These are phyloP conservation scores for Plasmodium coatneyi DNA, from an alignment of 169 alveolate genomes.

Conservation along the genomic window DNA sequence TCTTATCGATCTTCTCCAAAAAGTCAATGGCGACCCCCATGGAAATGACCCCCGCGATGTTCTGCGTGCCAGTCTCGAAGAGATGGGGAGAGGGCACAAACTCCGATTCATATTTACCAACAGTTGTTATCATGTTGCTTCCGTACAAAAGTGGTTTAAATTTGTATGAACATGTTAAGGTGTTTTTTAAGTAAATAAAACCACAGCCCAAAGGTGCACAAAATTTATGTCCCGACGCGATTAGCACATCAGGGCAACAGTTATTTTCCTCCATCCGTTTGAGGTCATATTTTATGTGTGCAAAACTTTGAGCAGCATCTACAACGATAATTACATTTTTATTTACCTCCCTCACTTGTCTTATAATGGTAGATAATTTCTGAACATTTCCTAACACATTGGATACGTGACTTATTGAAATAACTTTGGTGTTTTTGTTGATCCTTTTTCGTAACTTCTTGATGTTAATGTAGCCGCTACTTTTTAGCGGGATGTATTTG, in stretches of 20 bases:
- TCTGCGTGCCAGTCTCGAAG: slow-evolving; percentile 67
- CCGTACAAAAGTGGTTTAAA: slow-evolving; percentile 52
- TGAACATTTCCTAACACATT: slow-evolving; percentile 82
- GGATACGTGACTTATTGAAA: slow-evolving; percentile 81
- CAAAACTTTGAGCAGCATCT: slow-evolving; percentile 84
- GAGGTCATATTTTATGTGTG: slow-evolving; percentile 60
- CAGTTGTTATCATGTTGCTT: slow-evolving; percentile 58
- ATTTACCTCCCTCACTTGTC: slow-evolving; percentile 69
- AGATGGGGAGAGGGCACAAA: slow-evolving; percentile 34
- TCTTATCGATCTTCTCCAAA: slow-evolving; percentile 7
- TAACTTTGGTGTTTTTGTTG: slow-evolving; percentile 60
- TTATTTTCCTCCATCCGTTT: slow-evolving; percentile 69
- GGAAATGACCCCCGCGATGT: slow-evolving; percentile 30
- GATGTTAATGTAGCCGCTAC: slow-evolving; percentile 77
- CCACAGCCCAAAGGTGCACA: slow-evolving; percentile 85
- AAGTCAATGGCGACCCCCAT: slow-evolving; percentile 47
- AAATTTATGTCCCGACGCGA: slow-evolving; percentile 84
- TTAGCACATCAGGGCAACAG: slow-evolving; percentile 78
- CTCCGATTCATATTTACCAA: slow-evolving; percentile 37
- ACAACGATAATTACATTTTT: slow-evolving; percentile 73
- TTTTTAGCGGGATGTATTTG: slow-evolving; percentile 71
- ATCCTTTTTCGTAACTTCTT: slow-evolving; percentile 66
- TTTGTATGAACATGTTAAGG: slow-evolving; percentile 25
- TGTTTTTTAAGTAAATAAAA: slow-evolving; percentile 76
- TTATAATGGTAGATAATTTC: slow-evolving; percentile 43